These are phyloP conservation scores for Rhododendron williamsianum DNA, from an alignment of 148 eudicot species.

Conservation along the genomic window DNA sequence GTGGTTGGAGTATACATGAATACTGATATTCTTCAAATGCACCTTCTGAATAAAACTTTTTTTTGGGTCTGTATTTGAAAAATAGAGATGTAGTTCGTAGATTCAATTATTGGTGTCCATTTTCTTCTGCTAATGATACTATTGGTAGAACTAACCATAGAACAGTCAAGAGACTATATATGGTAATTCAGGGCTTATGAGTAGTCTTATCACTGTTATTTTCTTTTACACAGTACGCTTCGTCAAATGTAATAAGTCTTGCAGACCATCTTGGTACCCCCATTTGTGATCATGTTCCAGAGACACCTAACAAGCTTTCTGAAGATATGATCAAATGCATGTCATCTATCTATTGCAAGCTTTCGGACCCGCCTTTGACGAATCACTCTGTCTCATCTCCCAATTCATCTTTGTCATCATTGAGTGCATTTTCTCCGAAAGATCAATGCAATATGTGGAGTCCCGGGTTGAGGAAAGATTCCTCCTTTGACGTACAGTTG, in stretches of 20 bases:
- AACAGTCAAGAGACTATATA: not conserved
- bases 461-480: constrained; percentile 65
- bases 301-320: constrained; percentile 79
- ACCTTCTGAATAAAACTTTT: not conserved
- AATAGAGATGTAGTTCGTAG: not conserved
- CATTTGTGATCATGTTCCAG: constrained; percentile 72
- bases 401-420: constrained; percentile 71
- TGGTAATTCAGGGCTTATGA: not conserved
- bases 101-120: not conserved
- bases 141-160: not conserved
- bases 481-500: constrained; percentile 61
- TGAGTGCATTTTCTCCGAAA: constrained; percentile 59
- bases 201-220: not conserved
- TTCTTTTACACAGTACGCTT: constrained; percentile 46
- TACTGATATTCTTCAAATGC: not conserved
- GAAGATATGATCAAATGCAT: constrained; percentile 94
- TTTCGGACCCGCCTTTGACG: constrained; percentile 65
- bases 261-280: constrained; percentile 94
- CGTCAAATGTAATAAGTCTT: constrained; percentile 68
- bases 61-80: not conserved
- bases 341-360: constrained; percentile 79
- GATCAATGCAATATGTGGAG: constrained; percentile 76
- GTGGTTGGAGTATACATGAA: not conserved
- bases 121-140: not conserved
- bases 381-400: constrained; percentile 73